Base-by-base conservation (phyloP, 108 stramenopile species). In the Skeletonema grethae region DNA sequence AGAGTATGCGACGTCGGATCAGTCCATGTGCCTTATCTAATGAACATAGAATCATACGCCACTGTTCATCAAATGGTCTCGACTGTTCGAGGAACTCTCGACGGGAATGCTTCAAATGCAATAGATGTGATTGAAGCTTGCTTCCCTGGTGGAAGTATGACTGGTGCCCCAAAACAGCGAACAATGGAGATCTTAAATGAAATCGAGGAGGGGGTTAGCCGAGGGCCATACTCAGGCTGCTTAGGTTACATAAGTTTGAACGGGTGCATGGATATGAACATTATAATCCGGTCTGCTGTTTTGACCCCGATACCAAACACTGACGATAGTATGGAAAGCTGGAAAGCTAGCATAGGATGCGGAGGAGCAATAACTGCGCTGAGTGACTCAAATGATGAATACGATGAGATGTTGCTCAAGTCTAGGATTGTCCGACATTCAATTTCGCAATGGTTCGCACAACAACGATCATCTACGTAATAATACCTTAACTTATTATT, bases 61-160 rank as follows among this genome's bases (percentile, higher is more conserved):
- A 98, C 96, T 7, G 97, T 99, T 18, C 97, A 98, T 79, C 98
- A 99, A 77, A 91, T 99, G 85, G 97, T 97, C 2, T 88, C 90
- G 1, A 97, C 93, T 18, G 89, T 98, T 20, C 82, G 88, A 34
- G 97, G 98, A 10, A 82, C 57, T 20, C 70, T 95, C 22, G 76
- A 84, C 45, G 79, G 74, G 24, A 38, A 58, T 16, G 61, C 22
- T 58, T 57, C 63, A 1, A 84, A 67, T 69, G 86, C 90, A 1
- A 82, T 96, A 12, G 96, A 97, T 67, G 88, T 95, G 18, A 68
- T 98, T 31, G 76, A 73, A 10, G 94, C 96, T n/a, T 87, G 94
- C 35, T 99, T 99, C 67, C 98, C 98, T 0, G 96, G 96, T 22
- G 98, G 98, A 1, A 97, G 95, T 63, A 99, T 99, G 98, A 98